Evolutionary conservation across 768 basidiomycete genomes (phyloP).

Genomic region (Hericium alpestre): DNA sequence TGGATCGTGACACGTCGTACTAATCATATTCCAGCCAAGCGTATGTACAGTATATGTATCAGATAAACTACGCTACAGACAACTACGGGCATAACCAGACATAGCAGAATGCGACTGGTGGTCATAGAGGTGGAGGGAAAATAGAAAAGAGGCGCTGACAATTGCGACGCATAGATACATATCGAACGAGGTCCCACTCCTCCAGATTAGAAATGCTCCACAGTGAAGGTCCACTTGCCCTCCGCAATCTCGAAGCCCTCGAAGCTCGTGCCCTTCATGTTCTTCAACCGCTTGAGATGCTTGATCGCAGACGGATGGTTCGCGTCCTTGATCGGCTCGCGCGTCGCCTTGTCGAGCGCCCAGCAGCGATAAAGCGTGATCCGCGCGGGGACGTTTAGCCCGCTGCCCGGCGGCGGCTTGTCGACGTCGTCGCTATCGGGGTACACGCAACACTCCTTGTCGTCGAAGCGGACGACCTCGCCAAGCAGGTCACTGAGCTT

Average conservation of each 20-base stretch:
- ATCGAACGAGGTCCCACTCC: not conserved
- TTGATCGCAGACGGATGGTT: slow-evolving; percentile 58
- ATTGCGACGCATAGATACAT: not conserved
- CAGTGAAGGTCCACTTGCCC: slow-evolving; percentile 90
- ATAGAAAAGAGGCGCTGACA: not conserved
- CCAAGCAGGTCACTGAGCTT: slow-evolving; percentile 77
- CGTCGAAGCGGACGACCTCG: slow-evolving; percentile 78
- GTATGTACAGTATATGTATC: not conserved
- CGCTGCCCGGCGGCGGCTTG: slow-evolving; percentile 74
- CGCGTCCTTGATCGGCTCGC: slow-evolving; percentile 80
- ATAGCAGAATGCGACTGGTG: not conserved
- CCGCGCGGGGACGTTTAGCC: slow-evolving; percentile 80
- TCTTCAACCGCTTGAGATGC: slow-evolving; percentile 71
- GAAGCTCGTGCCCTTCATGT: slow-evolving; percentile 80
- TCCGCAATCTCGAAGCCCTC: slow-evolving; percentile 67
- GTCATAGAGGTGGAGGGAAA: not conserved
- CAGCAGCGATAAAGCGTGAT: slow-evolving; percentile 75
- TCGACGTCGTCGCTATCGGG: slow-evolving; percentile 79
- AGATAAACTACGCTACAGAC: not conserved
- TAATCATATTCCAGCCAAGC: too few relatives aligned
- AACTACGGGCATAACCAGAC: not conserved
- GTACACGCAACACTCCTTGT: slow-evolving; percentile 90
- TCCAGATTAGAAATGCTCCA: slow-evolving; percentile 71
- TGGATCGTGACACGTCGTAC: too few relatives aligned
- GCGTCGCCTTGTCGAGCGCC: slow-evolving; percentile 83